Percentiles rank a stretch among this genome's conserved stretches.
phyloP scores from a whole-genome alignment of 352 stramenopile genomes.

The Phytophthora litchii region DNA sequence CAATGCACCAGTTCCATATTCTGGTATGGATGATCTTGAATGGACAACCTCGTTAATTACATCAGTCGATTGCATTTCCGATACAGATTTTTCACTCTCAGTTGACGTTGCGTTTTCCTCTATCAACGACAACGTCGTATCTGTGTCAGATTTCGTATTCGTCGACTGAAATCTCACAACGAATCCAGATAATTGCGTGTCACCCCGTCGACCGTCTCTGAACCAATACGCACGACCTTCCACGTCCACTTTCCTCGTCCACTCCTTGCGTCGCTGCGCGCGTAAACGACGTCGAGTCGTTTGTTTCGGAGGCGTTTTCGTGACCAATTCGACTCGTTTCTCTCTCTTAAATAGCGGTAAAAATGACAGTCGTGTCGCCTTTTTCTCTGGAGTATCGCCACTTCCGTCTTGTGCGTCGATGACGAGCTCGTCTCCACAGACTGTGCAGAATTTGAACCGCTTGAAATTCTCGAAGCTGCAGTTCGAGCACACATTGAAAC shows the following conservation, averaged over 20 bases:
- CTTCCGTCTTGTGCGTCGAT: background rate
- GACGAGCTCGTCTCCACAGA: conserved; percentile 39
- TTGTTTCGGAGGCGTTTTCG: conserved; percentile 7
- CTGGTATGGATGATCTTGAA: background rate
- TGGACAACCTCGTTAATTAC: no score
- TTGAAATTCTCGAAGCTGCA: conserved; percentile 57
- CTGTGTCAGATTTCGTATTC: background rate
- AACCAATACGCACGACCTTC: conserved; percentile 42
- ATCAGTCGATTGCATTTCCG: background rate
- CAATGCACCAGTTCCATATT: background rate
- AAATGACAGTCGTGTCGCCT: conserved; percentile 7
- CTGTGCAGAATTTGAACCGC: conserved; percentile 43
- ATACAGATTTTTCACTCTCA: background rate
- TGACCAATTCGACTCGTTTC: conserved; percentile 26
- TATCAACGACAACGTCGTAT: background rate
- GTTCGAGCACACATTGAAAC: conserved; percentile 40
- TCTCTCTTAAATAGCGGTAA: conserved; percentile 23
- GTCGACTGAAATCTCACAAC: conserved; percentile 17
- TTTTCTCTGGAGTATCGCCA: conserved; percentile 23
- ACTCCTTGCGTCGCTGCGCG: conserved; percentile 40
- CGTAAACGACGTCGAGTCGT: conserved; percentile 20
- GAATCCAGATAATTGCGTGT: conserved; percentile 28
- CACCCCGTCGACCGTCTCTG: conserved; percentile 28
- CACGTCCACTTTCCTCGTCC: conserved; percentile 47
- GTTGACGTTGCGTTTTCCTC: background rate